A percentile compares a stretch with the other conserved stretches of the same genome.
phyloP scores from a whole-genome alignment of 257 asterid species.

The Scutellaria galericulata region DNA sequence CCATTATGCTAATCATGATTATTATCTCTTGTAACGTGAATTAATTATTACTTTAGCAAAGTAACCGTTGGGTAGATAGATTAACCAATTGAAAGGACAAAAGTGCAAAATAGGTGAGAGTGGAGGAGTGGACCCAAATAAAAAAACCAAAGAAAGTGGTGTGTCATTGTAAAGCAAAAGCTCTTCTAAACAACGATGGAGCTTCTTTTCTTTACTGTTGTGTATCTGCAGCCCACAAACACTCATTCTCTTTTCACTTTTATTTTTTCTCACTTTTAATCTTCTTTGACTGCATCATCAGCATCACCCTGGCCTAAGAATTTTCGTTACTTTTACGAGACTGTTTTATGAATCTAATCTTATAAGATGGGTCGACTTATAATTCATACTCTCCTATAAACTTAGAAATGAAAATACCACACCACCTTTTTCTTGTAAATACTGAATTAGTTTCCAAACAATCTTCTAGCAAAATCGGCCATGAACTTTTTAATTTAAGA shows the following conservation, averaged over 20 bases:
- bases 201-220: constrained; percentile 40
- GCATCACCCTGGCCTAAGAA: background rate
- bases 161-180: constrained; percentile 51
- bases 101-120: constrained; percentile 34
- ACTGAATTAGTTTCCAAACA: no score
- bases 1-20: background rate
- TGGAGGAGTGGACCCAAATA: constrained; percentile 54
- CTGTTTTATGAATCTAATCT: no score
- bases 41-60: background rate
- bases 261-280: constrained; percentile 34
- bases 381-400: no score
- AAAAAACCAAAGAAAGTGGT: constrained; percentile 42
- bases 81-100: constrained; percentile 13
- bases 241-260: constrained; percentile 45
- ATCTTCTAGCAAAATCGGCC: no score
- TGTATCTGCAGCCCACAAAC: constrained; percentile 40
- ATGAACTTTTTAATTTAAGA: no score
- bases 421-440: no score
- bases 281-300: constrained; percentile 53
- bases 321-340: no score
- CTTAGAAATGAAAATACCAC: no score
- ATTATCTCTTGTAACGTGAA: background rate
- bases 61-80: constrained; percentile 39
- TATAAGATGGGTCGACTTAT: no score
- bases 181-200: constrained; percentile 42